Conservation (phyloP, 164 flowering plant genomes). For the Stephania cephalantha region DNA sequence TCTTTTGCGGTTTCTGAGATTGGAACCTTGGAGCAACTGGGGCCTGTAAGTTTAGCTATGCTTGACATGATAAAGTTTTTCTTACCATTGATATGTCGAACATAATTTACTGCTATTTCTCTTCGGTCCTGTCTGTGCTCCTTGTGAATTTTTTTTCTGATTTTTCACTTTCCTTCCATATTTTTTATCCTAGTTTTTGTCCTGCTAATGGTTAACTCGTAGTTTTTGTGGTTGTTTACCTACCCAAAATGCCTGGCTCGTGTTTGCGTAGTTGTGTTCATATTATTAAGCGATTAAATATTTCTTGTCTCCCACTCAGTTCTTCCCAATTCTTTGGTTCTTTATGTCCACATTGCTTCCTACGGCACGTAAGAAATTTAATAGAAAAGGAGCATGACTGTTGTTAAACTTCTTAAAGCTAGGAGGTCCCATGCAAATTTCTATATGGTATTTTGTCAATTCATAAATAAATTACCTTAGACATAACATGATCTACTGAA, state of each 20-base stretch:
- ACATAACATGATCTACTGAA: neutral
- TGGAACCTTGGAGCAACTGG: slow-evolving; percentile 98
- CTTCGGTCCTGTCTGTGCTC: neutral
- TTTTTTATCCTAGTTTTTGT: neutral
- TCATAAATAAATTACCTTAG: neutral
- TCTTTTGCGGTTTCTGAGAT: slow-evolving; percentile 84
- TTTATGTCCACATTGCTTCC: neutral
- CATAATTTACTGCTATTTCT: neutral
- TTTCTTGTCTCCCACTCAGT: neutral
- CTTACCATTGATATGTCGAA: neutral
- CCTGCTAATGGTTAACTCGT: neutral
- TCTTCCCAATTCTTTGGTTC: neutral
- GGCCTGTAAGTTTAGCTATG: slow-evolving; percentile 53
- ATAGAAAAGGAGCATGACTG: too few relatives aligned
- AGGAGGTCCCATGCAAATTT: neutral
- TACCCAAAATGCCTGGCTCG: neutral
- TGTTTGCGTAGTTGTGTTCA: neutral
- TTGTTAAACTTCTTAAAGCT: neutral
- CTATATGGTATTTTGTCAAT: neutral
- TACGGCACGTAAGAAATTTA: too few relatives aligned
- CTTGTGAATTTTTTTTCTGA: neutral
- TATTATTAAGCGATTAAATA: neutral
- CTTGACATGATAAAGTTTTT: neutral
- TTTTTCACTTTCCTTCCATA: neutral
- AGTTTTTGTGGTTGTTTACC: neutral